Base-by-base conservation (phyloP, 345 rosid genomes). In the Sonneratia caseolaris region DNA sequence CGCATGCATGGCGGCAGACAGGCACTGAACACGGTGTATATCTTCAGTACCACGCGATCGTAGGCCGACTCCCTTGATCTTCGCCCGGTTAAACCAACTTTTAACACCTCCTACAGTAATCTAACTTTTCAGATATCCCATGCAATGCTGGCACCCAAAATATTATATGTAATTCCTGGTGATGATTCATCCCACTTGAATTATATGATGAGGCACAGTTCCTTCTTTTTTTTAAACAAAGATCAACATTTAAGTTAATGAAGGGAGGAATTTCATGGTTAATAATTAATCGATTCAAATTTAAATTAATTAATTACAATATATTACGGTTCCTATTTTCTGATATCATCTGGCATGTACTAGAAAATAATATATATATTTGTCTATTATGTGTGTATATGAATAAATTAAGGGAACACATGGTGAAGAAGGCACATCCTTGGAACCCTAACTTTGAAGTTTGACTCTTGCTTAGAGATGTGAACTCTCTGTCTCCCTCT, bases 1-100 rank as follows among this genome's bases (percentile, higher is more conserved):
- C 51, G 87, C 82, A 70, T 86, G 85, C 82, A 80, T 84, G 91
- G 86, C 83, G 83, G 88, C 83, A 80, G 88, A 84, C 87, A 80
- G 71, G 81, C 78, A 65, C 82, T 75, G 79, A 76, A 73, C 86
- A 81, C 70, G 24, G 38, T 71, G 32, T 1, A 27, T 27, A 82
- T 82, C 85, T 86, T 84, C 86, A 73, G 72, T 76, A 79, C 76
- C 87, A 84, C 83, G 82, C 84, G 72, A 75, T 78, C 83, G 73
- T 64, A 74, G 4, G 24, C 75, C 69, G 64, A 73, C 71, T 21
- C 22, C 59, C n/a, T 21, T 4, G 22, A 18, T 21, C 59, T 24
- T 18, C 22, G 18, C 59, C 16, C 59, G 77, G 72, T 48, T 49
- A 57, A 48, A 21, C 45, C 4, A 5, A 0, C 71, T 74, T 51